phyloP scores from a whole-genome alignment of 2,329 filamentous ascomycete genomes.

The Ceratocystiopsis minuta region DNA sequence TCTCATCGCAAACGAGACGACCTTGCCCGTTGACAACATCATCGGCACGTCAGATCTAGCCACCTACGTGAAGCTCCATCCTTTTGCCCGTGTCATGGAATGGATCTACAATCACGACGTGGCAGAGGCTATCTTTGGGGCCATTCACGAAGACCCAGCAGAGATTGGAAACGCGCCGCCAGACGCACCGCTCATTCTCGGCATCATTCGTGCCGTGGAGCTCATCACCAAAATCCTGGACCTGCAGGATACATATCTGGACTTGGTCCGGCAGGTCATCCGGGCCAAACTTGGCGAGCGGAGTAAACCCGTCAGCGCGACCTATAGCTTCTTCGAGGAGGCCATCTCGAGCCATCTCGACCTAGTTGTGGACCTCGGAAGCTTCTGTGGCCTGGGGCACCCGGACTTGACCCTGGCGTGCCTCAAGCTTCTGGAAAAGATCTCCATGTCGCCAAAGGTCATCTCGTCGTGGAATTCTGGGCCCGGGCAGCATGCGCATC shows the following conservation, averaged over 20 bases:
- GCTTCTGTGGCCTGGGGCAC: conserved; percentile 74
- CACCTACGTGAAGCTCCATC: conserved; percentile 71
- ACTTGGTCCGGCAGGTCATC: conserved; percentile 67
- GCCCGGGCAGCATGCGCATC: conserved; percentile 41
- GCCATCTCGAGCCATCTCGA: conserved; percentile 65
- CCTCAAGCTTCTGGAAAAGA: conserved; percentile 65
- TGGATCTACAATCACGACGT: conserved; percentile 95
- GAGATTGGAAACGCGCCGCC: conserved; percentile 55
- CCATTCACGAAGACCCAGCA: conserved; percentile 57
- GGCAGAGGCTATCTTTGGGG: conserved; percentile 57
- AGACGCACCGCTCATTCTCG: conserved; percentile 65
- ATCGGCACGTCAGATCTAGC: conserved; percentile 59
- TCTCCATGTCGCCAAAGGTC: conserved; percentile 69
- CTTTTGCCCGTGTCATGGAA: conserved; percentile 89
- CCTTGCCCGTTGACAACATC: conserved; percentile 54
- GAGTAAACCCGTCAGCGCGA: conserved; percentile 45
- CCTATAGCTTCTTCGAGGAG: conserved; percentile 82
- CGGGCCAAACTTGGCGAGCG: conserved; percentile 45
- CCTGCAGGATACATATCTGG: conserved; percentile 77
- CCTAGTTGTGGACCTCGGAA: conserved; percentile 64
- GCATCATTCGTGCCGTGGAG: conserved; percentile 63
- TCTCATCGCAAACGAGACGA: conserved; percentile 63
- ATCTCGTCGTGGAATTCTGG: conserved; percentile 50
- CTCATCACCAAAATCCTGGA: conserved; percentile 70
- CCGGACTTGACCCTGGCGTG: conserved; percentile 64